Base-by-base conservation (phyloP, 2,329 filamentous ascomycete genomes). In the Colletotrichum plurivorum region DNA sequence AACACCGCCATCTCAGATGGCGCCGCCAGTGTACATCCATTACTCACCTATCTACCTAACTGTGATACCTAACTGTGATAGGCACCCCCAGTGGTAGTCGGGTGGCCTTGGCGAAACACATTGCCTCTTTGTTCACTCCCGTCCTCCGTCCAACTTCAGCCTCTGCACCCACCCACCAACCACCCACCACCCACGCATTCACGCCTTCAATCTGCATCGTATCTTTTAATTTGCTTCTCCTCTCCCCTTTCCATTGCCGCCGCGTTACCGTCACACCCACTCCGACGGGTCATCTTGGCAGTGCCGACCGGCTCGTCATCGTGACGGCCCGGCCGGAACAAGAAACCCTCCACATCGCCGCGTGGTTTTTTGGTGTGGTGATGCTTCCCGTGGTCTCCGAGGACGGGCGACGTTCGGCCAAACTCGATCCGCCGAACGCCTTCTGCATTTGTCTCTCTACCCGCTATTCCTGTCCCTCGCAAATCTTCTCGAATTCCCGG, bases 51-150 rank as follows among this genome's bases (percentile, higher is more conserved):
- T 5, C 31, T 36, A 36, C 8, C 7, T 36, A 43, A 13, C 41
- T 43, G 10, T 15, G 41, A 43, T 7, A 15, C 8, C 7, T 36
- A 43, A 13, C 41, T 43, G 10, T 15, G 41, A 43, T 7, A 15
- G 41, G 16, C 8, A n/a, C 16, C 41, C 12, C 41, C 15, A 15
- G 15, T 43, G 41, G 41, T 36, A 36, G 31, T 36, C 31, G 31
- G 31, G 3, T 36, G 31, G 41, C 5, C 56, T 59, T 59, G 56
- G 56, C 56, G 36, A 59, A 57, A 57, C 55, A 22, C 18, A n/a
- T 6, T n/a, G 16, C 46, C 25, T 25, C 43, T 22, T 59, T 36
- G 43, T 59, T 49, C 16, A 12, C 27, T 49, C 8, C 31, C 56
- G 13, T 59, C 43, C 55, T 8, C 31, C 31, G 31, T 9, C 31